Percentiles rank a stretch among this genome's conserved stretches.
Conservation (phyloP, 768 basidiomycete genomes). For the Tulasnella sp. region DNA sequence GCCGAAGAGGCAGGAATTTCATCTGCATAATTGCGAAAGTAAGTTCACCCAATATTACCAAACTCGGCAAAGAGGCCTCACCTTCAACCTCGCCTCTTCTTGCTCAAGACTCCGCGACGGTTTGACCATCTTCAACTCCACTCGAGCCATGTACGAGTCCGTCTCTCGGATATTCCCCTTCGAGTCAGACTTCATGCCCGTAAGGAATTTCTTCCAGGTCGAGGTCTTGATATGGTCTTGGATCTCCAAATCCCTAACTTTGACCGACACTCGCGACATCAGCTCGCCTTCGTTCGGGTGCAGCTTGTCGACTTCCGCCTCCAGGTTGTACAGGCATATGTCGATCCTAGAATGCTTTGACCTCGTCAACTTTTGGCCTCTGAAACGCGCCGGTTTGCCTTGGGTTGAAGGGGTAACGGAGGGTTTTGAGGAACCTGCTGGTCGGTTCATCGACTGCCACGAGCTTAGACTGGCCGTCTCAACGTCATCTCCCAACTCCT, state of each 20-base stretch:
- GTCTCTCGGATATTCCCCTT: constrained; percentile 89
- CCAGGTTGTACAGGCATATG: constrained; percentile 67
- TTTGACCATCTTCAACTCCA: constrained; percentile 74
- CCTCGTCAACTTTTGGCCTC: constrained; percentile 53
- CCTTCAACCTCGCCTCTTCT: constrained; percentile 79
- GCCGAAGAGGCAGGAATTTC: constrained; percentile 83
- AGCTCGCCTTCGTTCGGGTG: constrained; percentile 53
- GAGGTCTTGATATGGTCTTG: constrained; percentile 98
- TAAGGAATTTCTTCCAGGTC: constrained; percentile 97
- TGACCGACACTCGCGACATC: constrained; percentile 68
- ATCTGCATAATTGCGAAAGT: constrained; percentile 54
- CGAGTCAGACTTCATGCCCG: constrained; percentile 79
- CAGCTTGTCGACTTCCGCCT: constrained; percentile 70
- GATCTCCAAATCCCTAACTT: constrained; percentile 79
- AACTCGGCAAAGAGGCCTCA: constrained; percentile 47
- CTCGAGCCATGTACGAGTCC: constrained; percentile 89
- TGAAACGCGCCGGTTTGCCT: constrained; percentile 42
- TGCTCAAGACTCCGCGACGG: constrained; percentile 68
- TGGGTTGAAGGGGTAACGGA: constrained; percentile 50
- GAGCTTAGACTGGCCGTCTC: constrained; percentile 82
- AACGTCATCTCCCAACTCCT: constrained; percentile 71
- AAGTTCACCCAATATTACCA: constrained; percentile 14
- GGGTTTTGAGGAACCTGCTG: constrained; percentile 48
- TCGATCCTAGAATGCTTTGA: constrained; percentile 84
- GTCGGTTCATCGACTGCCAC: constrained; percentile 79